Base-by-base conservation (phyloP, 2,329 filamentous ascomycete species). In the Biscogniauxia sp. region DNA sequence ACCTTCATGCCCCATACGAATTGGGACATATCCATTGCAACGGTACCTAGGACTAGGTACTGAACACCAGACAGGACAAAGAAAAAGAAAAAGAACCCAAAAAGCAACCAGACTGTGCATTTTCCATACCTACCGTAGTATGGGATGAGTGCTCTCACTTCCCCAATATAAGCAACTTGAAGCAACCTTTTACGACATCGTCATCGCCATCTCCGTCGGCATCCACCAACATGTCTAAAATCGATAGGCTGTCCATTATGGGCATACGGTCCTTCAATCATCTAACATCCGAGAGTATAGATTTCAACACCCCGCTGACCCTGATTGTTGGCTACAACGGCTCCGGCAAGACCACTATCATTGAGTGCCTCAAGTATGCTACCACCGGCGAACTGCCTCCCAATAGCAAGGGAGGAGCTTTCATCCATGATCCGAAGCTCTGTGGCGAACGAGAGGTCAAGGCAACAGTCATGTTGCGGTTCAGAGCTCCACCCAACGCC, bases 291-390 rank as follows among this genome's bases (percentile, higher is more conserved):
- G 91, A 97, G 77, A 89, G 85, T 45, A 96, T 98, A 64, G 84
- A 90, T 68, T 98, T 99, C 75, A 88, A 93, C 66, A 90, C 91
- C 0, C 96, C 95, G 25, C 83, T 99, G 59, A 99, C 95, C 13
- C 84, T 99, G 64, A 99, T 99, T 68, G 96, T 99, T 61, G 95
- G 95, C 61, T 92, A 93, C 77, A 99, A 99, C 79, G 95, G 95
- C 58, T 98, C 94, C 0, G 95, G 95, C 64, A 99, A 99, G 80
- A 99, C 95, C 9, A 98, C 95, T 60, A 97, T 99, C 73, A 99
- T 99, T 77, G 95, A 99, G 77, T 96, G 93, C 74, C 89, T 99
- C 72, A 97, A 97, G 74, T 99, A 97, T 87, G 93, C 92, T 56
- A 97, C 96, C 19, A 97, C 93, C 7, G 96, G 95, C 59, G 91